These are phyloP conservation scores for Dictyostelium discoideum DNA, from an alignment of 78 protist species.

Conservation along the genomic window DNA sequence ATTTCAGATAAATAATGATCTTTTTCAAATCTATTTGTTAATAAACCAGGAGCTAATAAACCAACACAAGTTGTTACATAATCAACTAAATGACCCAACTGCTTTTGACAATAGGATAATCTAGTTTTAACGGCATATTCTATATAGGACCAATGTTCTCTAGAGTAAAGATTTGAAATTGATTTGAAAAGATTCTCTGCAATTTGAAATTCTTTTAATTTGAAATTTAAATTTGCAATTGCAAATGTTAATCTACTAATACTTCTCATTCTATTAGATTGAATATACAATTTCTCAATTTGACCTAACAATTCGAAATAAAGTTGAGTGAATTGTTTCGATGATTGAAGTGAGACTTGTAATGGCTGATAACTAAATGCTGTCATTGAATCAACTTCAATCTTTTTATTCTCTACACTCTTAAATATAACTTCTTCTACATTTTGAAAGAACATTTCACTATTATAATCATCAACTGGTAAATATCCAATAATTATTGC, in stretches of 20 bases:
- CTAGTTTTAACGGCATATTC: constrained; percentile 63
- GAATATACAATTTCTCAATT: constrained; percentile 33
- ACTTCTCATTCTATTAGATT: constrained; percentile 59
- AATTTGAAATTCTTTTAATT: background rate
- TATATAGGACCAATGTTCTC: constrained; percentile 47
- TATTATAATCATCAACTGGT: constrained; percentile 19
- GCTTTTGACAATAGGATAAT: constrained; percentile 48
- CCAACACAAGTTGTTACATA: constrained; percentile 41
- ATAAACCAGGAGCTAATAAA: constrained; percentile 43
- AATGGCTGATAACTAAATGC: constrained; percentile 28
- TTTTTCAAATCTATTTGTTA: constrained; percentile 21
- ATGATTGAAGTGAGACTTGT: constrained; percentile 34
- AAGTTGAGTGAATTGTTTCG: constrained; percentile 23
- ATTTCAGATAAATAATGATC: constrained; percentile 29
- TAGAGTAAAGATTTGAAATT: constrained; percentile 33
- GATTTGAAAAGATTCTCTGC: constrained; percentile 38
- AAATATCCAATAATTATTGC: constrained; percentile 26
- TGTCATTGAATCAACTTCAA: background rate
- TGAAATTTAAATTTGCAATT: constrained; percentile 36
- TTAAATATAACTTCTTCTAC: constrained; percentile 4
- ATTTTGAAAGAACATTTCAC: background rate
- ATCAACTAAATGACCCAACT: constrained; percentile 32
- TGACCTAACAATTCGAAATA: constrained; percentile 30
- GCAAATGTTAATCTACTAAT: constrained; percentile 37
- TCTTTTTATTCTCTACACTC: background rate